phyloP scores from a whole-genome alignment of 768 basidiomycete species.

The Boletus huronensis region DNA sequence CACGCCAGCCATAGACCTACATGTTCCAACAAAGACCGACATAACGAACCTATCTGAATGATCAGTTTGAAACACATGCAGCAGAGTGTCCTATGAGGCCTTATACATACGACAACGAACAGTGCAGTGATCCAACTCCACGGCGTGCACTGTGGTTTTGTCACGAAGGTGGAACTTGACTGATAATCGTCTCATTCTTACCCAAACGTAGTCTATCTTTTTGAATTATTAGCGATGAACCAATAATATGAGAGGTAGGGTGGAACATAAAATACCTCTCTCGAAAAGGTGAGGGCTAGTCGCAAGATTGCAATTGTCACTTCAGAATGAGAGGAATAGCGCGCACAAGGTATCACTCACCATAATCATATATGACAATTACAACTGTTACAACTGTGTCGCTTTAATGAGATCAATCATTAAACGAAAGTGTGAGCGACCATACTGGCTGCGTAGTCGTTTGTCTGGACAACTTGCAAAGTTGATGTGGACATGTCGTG shows the following conservation, averaged over 20 bases:
- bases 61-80: background rate
- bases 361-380: slow-evolving; percentile 15
- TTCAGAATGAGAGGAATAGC: background rate
- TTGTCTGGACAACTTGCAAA: background rate
- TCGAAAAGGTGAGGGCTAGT: slow-evolving; percentile 12
- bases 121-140: slow-evolving; percentile 7
- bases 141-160: background rate
- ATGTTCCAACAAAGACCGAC: slow-evolving; percentile 3
- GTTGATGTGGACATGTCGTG: background rate
- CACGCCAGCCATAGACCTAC: background rate
- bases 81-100: background rate
- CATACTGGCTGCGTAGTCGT: background rate
- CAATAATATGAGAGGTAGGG: no score
- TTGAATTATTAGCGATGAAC: background rate
- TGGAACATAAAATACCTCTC: slow-evolving; percentile 3
- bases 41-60: slow-evolving; percentile 5
- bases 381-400: slow-evolving; percentile 3
- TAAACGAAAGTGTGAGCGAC: background rate
- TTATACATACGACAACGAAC: slow-evolving; percentile 7
- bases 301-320: background rate
- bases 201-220: slow-evolving; percentile 15
- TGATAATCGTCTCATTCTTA: background rate
- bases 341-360: background rate
- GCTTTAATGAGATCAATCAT: background rate
- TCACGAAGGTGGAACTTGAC: background rate